Evolutionary conservation across 768 basidiomycete species (phyloP).

Genomic region (Lactarius sanguifluus): DNA sequence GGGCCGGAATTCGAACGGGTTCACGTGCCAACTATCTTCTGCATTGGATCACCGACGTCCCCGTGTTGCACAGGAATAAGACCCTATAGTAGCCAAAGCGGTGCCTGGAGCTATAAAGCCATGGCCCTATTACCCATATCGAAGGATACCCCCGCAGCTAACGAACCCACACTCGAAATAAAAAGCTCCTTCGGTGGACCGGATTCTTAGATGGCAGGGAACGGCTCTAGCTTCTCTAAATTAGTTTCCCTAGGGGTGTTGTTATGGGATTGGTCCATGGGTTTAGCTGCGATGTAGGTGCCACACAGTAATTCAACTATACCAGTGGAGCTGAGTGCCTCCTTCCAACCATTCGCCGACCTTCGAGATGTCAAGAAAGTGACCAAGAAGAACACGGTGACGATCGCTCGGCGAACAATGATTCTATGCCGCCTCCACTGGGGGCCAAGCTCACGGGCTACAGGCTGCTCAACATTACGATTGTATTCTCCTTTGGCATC

Average conservation of each 20-base stretch:
- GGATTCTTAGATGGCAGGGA: background rate
- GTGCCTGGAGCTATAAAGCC: no score
- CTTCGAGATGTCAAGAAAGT: background rate
- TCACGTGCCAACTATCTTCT: no score
- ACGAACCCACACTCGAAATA: no score
- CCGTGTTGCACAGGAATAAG: no score
- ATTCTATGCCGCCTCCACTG: background rate
- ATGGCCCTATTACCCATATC: no score
- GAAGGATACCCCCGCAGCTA: no score
- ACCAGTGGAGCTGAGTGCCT: background rate
- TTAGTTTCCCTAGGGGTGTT: background rate
- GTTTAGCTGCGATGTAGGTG: background rate
- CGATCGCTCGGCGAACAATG: background rate
- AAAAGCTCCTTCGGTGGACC: no score
- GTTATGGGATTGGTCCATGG: no score
- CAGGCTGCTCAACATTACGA: conserved; percentile 11
- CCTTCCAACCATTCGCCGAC: background rate
- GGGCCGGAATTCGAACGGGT: no score
- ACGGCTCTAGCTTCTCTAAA: background rate
- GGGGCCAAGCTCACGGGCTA: conserved; percentile 17
- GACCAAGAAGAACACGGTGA: background rate
- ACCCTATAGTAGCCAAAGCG: no score
- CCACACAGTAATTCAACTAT: background rate
- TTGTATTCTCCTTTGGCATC: background rate
- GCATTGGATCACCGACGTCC: no score